Evolutionary conservation across 2,329 filamentous ascomycete species (phyloP).

Genomic region (Colletotrichum agaves): DNA sequence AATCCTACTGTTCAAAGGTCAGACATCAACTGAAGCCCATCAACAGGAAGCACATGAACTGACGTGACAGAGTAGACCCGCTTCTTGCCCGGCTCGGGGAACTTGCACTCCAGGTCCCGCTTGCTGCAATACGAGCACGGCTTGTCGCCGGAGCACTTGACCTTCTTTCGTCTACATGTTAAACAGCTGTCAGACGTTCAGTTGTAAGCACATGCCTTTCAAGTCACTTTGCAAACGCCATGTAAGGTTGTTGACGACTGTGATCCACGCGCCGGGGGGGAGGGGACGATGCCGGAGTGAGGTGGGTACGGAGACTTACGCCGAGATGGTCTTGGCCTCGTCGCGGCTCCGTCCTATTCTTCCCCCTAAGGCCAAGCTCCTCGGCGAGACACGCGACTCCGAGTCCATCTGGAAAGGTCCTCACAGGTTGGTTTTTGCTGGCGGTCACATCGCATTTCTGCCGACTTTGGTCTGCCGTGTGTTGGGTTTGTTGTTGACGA

Average conservation of each 20-base stretch:
- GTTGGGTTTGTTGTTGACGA: neutral
- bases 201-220: neutral
- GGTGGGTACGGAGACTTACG: constrained; percentile 25
- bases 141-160: constrained; percentile 35
- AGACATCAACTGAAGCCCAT: neutral
- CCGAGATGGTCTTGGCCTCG: constrained; percentile 29
- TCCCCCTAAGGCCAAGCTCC: neutral
- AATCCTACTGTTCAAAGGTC: constrained; percentile 21
- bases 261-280: neutral
- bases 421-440: neutral
- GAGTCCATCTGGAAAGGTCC: neutral
- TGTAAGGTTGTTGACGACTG: neutral
- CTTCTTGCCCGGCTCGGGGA: constrained; percentile 32
- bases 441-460: neutral
- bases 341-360: constrained; percentile 16
- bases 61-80: constrained; percentile 37
- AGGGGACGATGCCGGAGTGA: neutral
- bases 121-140: constrained; percentile 36
- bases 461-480: neutral
- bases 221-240: neutral
- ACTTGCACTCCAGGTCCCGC: constrained; percentile 20
- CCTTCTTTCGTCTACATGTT: constrained; percentile 35
- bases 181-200: constrained; percentile 23
- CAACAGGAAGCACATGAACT: neutral
- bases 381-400: neutral